Evolutionary conservation across 2,329 filamentous ascomycete species (phyloP).

Genomic region (Colletotrichum spaethianum): DNA sequence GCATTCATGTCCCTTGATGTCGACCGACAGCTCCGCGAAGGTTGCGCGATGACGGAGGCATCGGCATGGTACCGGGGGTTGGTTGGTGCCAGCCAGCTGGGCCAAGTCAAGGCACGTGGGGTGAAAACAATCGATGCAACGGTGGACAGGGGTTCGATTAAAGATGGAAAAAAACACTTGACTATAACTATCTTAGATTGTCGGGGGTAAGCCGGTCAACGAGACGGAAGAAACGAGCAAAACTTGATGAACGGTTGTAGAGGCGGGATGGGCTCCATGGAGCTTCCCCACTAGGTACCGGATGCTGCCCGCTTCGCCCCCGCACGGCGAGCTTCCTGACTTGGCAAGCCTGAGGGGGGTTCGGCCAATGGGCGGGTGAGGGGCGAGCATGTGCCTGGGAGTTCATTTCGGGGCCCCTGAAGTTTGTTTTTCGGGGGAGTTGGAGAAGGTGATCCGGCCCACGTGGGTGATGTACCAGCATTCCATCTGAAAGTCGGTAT

Average conservation of each 20-base stretch:
- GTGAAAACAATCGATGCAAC: not conserved
- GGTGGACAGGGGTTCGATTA: not conserved
- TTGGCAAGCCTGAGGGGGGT: constrained; percentile 4
- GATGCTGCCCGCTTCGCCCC: constrained; percentile 9
- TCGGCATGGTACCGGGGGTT: not conserved
- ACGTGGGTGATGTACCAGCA: not conserved
- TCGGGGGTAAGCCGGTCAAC: not conserved
- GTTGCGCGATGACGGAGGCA: constrained; percentile 9
- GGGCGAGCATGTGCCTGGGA: constrained; percentile 27
- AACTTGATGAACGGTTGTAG: not conserved
- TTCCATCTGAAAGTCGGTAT: not conserved
- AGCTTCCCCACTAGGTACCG: not conserved
- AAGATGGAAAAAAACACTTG: not conserved
- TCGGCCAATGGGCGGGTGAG: constrained; percentile 23
- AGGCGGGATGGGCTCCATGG: not conserved
- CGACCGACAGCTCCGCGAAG: not conserved
- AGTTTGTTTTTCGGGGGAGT: not conserved
- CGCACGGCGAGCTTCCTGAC: constrained; percentile 28
- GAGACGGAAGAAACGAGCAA: not conserved
- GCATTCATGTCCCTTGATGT: not conserved
- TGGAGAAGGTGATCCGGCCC: not conserved
- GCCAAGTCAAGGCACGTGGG: constrained; percentile 13
- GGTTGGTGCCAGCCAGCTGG: constrained; percentile 18
- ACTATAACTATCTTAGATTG: not conserved
- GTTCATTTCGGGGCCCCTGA: not conserved